phyloP scores from a whole-genome alignment of 139 green algal species.

The Pseudopediastrum boryanum region DNA sequence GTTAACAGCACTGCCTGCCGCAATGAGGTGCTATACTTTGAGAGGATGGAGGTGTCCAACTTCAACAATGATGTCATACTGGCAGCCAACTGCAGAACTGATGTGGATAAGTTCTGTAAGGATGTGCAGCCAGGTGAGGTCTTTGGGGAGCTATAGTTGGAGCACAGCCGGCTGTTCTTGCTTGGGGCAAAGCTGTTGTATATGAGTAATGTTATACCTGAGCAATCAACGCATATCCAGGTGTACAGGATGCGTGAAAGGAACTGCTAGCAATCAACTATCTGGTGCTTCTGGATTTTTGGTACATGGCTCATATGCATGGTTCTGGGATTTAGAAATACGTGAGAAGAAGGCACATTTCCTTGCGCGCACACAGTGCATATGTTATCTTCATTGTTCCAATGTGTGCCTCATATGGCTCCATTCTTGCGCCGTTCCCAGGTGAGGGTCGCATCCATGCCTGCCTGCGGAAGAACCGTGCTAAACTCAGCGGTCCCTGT shows the following conservation, averaged over 20 bases:
- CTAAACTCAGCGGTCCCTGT: conserved; percentile 69
- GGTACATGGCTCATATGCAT: too few relatives aligned
- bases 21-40: conserved; percentile 84
- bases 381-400: too few relatives aligned
- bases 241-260: too few relatives aligned
- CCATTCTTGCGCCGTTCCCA: conserved; percentile 17
- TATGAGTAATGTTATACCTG: too few relatives aligned
- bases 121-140: conserved; percentile 62
- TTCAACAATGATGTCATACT: conserved; percentile 77
- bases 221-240: too few relatives aligned
- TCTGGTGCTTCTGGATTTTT: too few relatives aligned
- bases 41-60: conserved; percentile 79
- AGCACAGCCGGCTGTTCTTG: background rate
- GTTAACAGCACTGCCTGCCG: conserved; percentile 74
- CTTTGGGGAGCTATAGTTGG: too few relatives aligned
- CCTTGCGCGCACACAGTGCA: too few relatives aligned
- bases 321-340: too few relatives aligned
- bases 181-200: background rate
- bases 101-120: conserved; percentile 77
- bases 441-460: conserved; percentile 73
- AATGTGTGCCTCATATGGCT: too few relatives aligned
- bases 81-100: conserved; percentile 66
- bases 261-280: too few relatives aligned
- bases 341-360: too few relatives aligned
- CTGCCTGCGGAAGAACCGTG: conserved; percentile 76